Evolutionary conservation across 768 basidiomycete species (phyloP), one percentile per base, ranked within the genome.

Genomic region (Strobilomyces dryophilus): DNA sequence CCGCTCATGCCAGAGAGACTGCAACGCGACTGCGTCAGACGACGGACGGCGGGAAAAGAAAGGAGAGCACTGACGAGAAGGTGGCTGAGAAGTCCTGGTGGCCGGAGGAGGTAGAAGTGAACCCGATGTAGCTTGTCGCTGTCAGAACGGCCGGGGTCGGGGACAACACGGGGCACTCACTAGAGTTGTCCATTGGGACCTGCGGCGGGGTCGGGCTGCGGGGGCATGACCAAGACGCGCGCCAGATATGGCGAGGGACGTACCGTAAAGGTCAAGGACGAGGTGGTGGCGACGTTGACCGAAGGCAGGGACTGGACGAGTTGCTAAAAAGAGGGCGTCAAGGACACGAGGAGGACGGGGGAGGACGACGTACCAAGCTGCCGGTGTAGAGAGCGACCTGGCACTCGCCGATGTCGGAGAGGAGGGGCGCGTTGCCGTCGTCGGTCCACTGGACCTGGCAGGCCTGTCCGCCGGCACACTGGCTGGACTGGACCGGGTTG

Each of bases 371-470:
- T 53, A 84, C 85, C 69, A 73, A 64, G 8, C 77, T 63, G 9
- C 82, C 83, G n/a, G 75, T 76, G 56, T 79, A 89, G 31, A 91
- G 67, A 1, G 73, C 83, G 48, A 85, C 75, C 3, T 70, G 68
- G 47, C 79, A 76, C 0, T 78, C 64, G 4, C 85, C 85, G 45
- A 89, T 76, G 32, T 61, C 52, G 7, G 70, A 39, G n/a, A 79
- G 56, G 17, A 80, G 64, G 4, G 88, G 87, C 1, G 51, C 35
- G 10, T 54, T 36, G 17, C 87, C 87, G 55, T 90, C 73, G 50
- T 91, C 87, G 1, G 80, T 53, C 87, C 86, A 90, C 42, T 73
- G 52, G 8, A 89, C 75, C 0, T 63, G 66, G 67, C 83, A 86
- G 7, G 76, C 55, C 56, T 80, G 66, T 11, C 81, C 83, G 24